A percentile compares a stretch with the other conserved stretches of the same genome.
Conservation (phyloP, 768 basidiomycete genomes). For the Hypsizygus marmoreus region DNA sequence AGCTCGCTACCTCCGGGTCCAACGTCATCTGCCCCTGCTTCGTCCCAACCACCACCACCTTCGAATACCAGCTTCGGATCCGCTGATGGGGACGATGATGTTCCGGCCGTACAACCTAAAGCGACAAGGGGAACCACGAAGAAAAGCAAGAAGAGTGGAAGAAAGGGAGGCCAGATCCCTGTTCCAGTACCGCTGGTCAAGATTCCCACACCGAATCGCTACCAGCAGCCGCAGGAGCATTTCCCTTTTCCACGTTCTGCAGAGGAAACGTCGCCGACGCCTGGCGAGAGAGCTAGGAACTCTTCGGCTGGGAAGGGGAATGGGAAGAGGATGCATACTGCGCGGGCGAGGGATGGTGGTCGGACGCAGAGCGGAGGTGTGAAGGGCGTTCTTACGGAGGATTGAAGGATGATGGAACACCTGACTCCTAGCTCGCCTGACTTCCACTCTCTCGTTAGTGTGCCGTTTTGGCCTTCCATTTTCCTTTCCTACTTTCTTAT, state of each 20-base stretch:
- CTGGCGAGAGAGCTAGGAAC: slow-evolving; percentile 20
- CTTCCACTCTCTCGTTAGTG: not conserved
- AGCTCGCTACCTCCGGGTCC: slow-evolving; percentile 20
- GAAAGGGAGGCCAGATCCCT: slow-evolving; percentile 44
- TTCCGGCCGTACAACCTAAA: too few species aligned
- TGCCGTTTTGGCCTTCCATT: not conserved
- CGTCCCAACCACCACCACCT: slow-evolving; percentile 23
- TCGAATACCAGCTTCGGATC: slow-evolving; percentile 16
- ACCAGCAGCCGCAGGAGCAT: slow-evolving; percentile 35
- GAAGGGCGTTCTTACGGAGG: slow-evolving; percentile 62
- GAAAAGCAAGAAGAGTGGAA: slow-evolving; percentile 34
- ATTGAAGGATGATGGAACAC: slow-evolving; percentile 3
- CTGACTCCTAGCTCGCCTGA: not conserved
- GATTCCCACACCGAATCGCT: slow-evolving; percentile 28
- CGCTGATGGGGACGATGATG: slow-evolving; percentile 5
- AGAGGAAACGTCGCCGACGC: slow-evolving; percentile 17
- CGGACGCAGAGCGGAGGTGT: slow-evolving; percentile 88
- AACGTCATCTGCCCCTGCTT: slow-evolving; percentile 10
- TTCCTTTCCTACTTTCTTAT: not conserved
- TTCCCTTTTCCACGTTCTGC: slow-evolving; percentile 59
- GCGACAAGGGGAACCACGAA: too few species aligned
- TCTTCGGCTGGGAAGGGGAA: slow-evolving; percentile 22
- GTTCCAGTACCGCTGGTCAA: slow-evolving; percentile 45
- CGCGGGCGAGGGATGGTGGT: slow-evolving; percentile 77
- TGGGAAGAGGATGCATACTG: slow-evolving; percentile 64